Conservation (phyloP, 164 flowering plant species). For the Chloranthus sessilifolius region DNA sequence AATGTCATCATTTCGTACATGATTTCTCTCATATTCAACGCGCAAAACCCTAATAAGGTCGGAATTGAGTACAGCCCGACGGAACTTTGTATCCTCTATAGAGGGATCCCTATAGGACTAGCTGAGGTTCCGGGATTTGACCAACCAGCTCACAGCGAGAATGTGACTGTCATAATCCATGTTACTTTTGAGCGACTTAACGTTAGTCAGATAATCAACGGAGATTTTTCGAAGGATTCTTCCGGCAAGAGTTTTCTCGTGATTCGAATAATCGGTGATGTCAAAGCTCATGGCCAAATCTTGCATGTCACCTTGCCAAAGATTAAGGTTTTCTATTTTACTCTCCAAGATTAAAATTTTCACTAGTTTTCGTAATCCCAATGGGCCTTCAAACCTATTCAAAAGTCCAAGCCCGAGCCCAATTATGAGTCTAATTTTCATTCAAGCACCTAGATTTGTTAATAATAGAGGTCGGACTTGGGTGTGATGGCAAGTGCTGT, state of each 20-base stretch:
- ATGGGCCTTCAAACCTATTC: not conserved
- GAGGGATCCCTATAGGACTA: conserved; percentile 32
- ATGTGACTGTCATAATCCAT: conserved; percentile 24
- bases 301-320: conserved; percentile 27
- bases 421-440: not conserved
- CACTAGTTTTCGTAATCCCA: not conserved
- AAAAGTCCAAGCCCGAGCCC: not conserved
- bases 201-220: conserved; percentile 12
- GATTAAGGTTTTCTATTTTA: conserved; percentile 30
- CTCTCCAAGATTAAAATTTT: not conserved
- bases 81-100: conserved; percentile 17
- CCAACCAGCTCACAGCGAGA: conserved; percentile 44
- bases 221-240: not conserved
- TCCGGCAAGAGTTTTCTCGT: not conserved
- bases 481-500: not conserved
- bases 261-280: conserved; percentile 34
- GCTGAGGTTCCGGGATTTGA: conserved; percentile 31
- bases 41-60: conserved; percentile 44
- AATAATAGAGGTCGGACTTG: not conserved
- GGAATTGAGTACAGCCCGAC: conserved; percentile 32
- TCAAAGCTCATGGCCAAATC: conserved; percentile 22
- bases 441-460: not conserved
- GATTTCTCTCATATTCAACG: conserved; percentile 24
- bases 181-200: conserved; percentile 25
- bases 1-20: conserved; percentile 27